Evolutionary conservation across 1,284 basidiomycete species (phyloP), one percentile per base, ranked within the genome.

Genomic region (Polyporus tsugae): DNA sequence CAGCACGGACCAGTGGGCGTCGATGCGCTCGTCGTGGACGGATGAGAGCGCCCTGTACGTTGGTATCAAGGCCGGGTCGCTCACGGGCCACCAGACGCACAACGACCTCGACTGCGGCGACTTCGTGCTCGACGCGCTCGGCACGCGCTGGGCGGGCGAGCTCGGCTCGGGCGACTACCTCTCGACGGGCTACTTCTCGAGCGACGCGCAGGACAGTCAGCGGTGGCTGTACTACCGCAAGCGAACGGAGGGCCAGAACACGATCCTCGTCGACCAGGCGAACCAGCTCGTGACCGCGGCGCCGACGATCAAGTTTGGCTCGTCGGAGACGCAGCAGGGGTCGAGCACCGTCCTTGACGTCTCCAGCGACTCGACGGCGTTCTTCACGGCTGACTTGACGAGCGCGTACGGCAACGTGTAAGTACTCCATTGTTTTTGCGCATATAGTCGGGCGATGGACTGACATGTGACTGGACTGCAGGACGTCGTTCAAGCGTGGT

Each of bases 201-300:
- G 78, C 71, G 93, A 94, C 73, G 76, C 76, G 0, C 94, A 96
- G 78, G 80, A 86, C 68, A 87, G 90, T 49, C 77, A 83, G 22
- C 87, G 96, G 72, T 98, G 96, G 96, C 75, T 87, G 72, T 98
- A 97, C 82, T 99, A 98, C 87, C 91, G 97, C 79, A 99, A 97
- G 87, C 89, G 91, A 79, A 99, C 97, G 2, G 94, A 97, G 80
- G 97, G 97, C 19, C 98, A 99, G 84, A 99, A 99, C 86, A 96
- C 95, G 2, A 86, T 99, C 71, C 76, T 97, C 65, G 87, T 98
- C 74, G 88, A 89, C 79, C 81, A 86, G 72, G 78, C 81, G 58
- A 99, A 99, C 83, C 97, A 99, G 83, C 85, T 91, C 70, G 91
- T 98, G 58, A 78, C 78, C 49, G 93, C 92, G 41, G 85, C 87